Percentiles rank a stretch among this genome's conserved stretches.
Conservation (phyloP, 2,329 filamentous ascomycete species). For the Fusarium sterilihyphosum region DNA sequence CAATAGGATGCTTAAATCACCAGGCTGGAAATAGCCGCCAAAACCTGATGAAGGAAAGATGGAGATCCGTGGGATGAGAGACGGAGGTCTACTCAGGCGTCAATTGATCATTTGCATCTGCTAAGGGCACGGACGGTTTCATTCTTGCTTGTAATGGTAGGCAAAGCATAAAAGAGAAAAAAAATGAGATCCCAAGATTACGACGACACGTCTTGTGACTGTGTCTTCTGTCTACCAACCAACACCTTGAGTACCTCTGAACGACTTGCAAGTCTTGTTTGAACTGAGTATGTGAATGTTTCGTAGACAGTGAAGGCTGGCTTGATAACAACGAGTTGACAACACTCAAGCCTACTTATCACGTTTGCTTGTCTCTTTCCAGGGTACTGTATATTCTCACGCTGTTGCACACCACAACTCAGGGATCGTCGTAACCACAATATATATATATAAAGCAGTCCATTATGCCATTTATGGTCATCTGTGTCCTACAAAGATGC, state of each 20-base stretch:
- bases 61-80: constrained; percentile 44
- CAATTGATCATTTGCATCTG: constrained; percentile 56
- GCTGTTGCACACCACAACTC: background rate
- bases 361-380: background rate
- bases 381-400: background rate
- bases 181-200: constrained; percentile 50
- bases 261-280: background rate
- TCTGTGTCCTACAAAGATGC: background rate
- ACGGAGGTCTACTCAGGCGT: constrained; percentile 53
- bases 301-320: background rate
- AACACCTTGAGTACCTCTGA: constrained; percentile 4
- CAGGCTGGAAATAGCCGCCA: constrained; percentile 37
- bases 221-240: constrained; percentile 43
- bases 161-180: constrained; percentile 48
- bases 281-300: background rate
- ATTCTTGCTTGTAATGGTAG: constrained; percentile 53
- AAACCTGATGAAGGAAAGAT: constrained; percentile 39
- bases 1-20: constrained; percentile 49
- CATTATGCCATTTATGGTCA: background rate
- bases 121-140: constrained; percentile 52
- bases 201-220: constrained; percentile 39
- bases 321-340: background rate
- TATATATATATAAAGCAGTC: too few species aligned
- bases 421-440: background rate
- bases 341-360: background rate